Evolutionary conservation across 1,284 basidiomycete species (phyloP), one percentile per base, ranked within the genome.

Genomic region (Stygiomarasmius scandens): DNA sequence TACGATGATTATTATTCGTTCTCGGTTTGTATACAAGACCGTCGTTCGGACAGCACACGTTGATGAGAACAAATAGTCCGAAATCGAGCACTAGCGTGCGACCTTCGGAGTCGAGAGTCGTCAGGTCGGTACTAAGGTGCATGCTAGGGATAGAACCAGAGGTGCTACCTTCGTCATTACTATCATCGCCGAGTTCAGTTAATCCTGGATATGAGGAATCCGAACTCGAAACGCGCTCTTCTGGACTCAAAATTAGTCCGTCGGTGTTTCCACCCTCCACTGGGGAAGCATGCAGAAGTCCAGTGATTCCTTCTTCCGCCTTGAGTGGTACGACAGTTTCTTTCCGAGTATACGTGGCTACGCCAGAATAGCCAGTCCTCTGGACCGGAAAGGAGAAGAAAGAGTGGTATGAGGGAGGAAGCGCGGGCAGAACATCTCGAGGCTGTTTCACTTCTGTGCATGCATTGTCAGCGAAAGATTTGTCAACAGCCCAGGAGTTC

Each of bases 21-120:
- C n/a, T n/a, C n/a, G 89, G 84, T 52, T 93, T 89, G 41, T 93
- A 92, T 0, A 93, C 93, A 65, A 68, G 72, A n/a, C 76, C 74
- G 62, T 95, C 90, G 74, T 96, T 96, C 0, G 96, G 97, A 63
- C 94, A 97, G 71, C 98, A 99, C 11, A 96, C 85, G 69, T 98
- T 98, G 81, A 99, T 92, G 45, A 99, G 84, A n/a, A 99, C 93
- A 69, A 99, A 99, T 23, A 98, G 75, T 2, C 95, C 89, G 63
- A 90, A 85, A 74, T 96, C 94, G n/a, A 93, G 66, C 6, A 92
- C 79, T 1, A 95, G 77, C 0, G 84, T 84, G 20, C 95, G 85
- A 2, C 95, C 94, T 74, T 96, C 95, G 47, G 77, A 72, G 72
- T 96, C 95, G 16, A 96, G 79, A 19, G 74, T 70, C 32, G 77